Base-by-base conservation (phyloP, 306 rosid genomes). In the Quercus bicolor region DNA sequence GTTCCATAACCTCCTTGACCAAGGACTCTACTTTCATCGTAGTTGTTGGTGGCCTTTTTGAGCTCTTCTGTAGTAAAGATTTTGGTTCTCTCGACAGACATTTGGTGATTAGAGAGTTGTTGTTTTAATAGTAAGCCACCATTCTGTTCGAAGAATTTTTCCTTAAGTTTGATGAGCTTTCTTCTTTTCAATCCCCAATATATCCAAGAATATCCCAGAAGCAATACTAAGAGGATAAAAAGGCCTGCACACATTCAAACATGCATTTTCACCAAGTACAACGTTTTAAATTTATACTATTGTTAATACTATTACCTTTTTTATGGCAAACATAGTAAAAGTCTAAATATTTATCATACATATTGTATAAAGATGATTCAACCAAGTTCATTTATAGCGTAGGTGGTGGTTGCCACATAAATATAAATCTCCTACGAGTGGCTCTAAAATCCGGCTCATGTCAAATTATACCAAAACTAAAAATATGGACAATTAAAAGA, bases 1-100 rank as follows among this genome's bases (percentile, higher is more conserved):
- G 78, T 87, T 9, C 90, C 91, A 0, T 34, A 81, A 0, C 91
- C 88, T 6, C 90, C 90, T 66, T 72, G 73, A 1, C 93, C 90
- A 7, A 89, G 9, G 2, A 89, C 16, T 53, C 59, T 61, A 1
- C 12, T 34, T 20, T 84, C 83, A 2, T 82, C 56, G 0, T 73
- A 87, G 15, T 86, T 84, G 74, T 86, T 62, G 12, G 91, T 86
- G 1, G 89, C 94, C 20, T 86, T 80, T 13, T 81, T 78, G 5
- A 89, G 65, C 52, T 85, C 86, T 6, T 82, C 62, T 4, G 70
- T 2, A 1, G 68, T 84, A 4, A 84, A 80, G 0, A 87, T 73
- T 76, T 73, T 87, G 1, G 85, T 29, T 0, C 64, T 53, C 24
- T 73, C 69, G 2, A 24, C 0, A 3, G 86, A 61, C 0, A 72